These are phyloP conservation scores for Mariannaea elegans DNA, from an alignment of 2,329 filamentous ascomycete species.

Conservation along the genomic window DNA sequence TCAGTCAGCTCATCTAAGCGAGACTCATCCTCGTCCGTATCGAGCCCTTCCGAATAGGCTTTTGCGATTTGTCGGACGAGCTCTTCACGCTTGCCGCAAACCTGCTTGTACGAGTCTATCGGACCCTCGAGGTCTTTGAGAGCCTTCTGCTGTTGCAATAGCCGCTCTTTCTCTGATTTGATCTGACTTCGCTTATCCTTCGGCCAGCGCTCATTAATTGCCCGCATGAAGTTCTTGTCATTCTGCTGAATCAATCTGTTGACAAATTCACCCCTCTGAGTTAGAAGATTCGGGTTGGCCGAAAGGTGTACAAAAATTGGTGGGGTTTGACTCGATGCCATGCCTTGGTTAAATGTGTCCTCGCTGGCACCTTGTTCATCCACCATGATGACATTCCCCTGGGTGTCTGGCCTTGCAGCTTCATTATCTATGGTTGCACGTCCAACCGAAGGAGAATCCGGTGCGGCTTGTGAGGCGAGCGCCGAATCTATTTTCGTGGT, in stretches of 20 bases:
- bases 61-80: conserved; percentile 58
- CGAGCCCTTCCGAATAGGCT: conserved; percentile 59
- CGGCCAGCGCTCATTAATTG: conserved; percentile 57
- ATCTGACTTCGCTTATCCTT: conserved; percentile 56
- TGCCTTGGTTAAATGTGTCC: conserved; percentile 6
- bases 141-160: conserved; percentile 56
- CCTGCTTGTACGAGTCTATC: conserved; percentile 52
- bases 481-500: neutral
- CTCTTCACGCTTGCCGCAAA: conserved; percentile 55
- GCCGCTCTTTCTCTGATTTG: conserved; percentile 58
- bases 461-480: neutral
- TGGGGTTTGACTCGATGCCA: conserved; percentile 38
- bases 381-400: neutral
- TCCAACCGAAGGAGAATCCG: neutral
- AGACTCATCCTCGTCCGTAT: conserved; percentile 62
- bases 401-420: neutral
- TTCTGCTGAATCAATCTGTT: conserved; percentile 57
- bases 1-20: conserved; percentile 59
- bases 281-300: conserved; percentile 44
- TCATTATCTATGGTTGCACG: conserved; percentile 19
- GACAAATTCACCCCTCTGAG: conserved; percentile 49
- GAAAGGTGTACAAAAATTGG: conserved; percentile 43
- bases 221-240: conserved; percentile 55
- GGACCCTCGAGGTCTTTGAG: conserved; percentile 53
- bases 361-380: neutral